Evolutionary conservation across 176 grass and related monocot genomes (phyloP).

Genomic region (Tillandsia leiboldiana): DNA sequence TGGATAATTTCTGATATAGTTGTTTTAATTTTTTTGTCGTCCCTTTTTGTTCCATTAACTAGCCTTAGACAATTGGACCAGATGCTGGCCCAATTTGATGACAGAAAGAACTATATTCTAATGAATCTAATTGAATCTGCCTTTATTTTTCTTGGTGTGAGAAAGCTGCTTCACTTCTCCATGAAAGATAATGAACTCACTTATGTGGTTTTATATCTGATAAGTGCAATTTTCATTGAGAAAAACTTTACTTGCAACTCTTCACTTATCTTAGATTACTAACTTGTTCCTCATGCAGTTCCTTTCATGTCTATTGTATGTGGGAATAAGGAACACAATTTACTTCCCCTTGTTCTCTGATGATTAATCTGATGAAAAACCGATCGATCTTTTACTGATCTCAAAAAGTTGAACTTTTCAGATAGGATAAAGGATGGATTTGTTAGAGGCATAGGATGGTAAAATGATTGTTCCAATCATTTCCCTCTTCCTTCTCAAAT

Average conservation of each 20-base stretch:
- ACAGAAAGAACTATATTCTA: no score
- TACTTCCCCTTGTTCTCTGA: not conserved
- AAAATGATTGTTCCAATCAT: no score
- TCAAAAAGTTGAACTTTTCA: not conserved
- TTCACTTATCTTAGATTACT: not conserved
- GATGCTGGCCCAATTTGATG: no score
- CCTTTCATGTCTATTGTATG: not conserved
- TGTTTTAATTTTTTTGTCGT: not conserved
- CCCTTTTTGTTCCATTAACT: not conserved
- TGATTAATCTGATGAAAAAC: not conserved
- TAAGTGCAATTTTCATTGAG: not conserved
- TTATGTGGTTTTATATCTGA: not conserved
- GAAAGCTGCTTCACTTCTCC: not conserved
- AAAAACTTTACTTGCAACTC: not conserved
- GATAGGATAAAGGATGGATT: not conserved
- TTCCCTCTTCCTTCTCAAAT: no score
- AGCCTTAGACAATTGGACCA: not conserved
- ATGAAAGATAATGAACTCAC: not conserved
- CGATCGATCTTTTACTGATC: not conserved
- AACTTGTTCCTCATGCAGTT: not conserved
- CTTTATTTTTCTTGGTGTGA: not conserved
- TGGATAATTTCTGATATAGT: not conserved
- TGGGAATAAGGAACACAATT: not conserved
- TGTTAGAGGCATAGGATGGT: no score
- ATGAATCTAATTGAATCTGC: not conserved